Conservation (phyloP, 2,329 filamentous ascomycete species). For the Metarhizium anisopliae region DNA sequence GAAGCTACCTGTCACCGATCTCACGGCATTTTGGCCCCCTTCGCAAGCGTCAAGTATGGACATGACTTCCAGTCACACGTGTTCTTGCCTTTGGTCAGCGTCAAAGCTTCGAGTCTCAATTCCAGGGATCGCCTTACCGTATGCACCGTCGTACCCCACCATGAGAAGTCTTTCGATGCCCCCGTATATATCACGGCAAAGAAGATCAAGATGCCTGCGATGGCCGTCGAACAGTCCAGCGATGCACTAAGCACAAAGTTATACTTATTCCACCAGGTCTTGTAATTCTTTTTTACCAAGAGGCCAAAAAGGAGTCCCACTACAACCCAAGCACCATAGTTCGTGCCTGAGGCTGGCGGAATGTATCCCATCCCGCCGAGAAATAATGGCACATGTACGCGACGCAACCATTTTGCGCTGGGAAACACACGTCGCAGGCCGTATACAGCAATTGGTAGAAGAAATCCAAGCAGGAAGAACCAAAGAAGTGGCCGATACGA, state of each 20-base stretch:
- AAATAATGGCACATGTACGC: conserved; percentile 21
- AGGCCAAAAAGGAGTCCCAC: conserved; percentile 20
- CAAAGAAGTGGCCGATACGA: conserved; percentile 41
- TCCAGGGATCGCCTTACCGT: background rate
- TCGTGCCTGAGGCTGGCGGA: conserved; percentile 22
- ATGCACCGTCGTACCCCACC: conserved; percentile 19
- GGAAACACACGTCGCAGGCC: conserved; percentile 18
- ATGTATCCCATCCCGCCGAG: conserved; percentile 20
- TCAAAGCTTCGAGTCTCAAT: background rate
- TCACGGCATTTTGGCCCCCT: background rate
- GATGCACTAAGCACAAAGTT: conserved; percentile 24
- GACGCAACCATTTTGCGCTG: conserved; percentile 13
- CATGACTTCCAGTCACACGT: background rate
- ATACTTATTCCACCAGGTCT: conserved; percentile 21
- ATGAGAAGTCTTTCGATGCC: conserved; percentile 12
- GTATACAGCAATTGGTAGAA: conserved; percentile 38
- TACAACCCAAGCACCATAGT: conserved; percentile 23
- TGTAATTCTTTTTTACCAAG: conserved; percentile 14
- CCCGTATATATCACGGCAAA: conserved; percentile 23
- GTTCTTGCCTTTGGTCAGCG: background rate
- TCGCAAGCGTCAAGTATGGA: background rate
- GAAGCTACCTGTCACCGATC: background rate
- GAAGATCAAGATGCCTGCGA: conserved; percentile 24
- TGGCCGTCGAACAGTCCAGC: conserved; percentile 21
- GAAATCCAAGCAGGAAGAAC: conserved; percentile 44